Evolutionary conservation across 129 eudicot genomes (phyloP), one percentile per base, ranked within the genome.

Genomic region (Ambrosia artemisiifolia): DNA sequence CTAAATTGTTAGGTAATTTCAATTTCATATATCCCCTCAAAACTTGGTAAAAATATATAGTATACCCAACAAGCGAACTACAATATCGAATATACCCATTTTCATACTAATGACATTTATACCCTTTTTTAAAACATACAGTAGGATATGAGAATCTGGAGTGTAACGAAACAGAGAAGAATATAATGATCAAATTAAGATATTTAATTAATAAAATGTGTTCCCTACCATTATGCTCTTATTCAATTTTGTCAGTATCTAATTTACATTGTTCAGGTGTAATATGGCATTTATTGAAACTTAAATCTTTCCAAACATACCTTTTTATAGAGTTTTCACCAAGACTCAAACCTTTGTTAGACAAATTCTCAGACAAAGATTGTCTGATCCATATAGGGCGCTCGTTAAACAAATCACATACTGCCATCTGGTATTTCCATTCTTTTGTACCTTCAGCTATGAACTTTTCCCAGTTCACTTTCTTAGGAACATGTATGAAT

Each of bases 361-460:
- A 76, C 79, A 94, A 88, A 35, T 81, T 86, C 65, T 87, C 98
- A 70, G 79, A 65, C 20, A 90, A 59, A 53, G 96, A 85, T 30
- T 79, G 46, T 79, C 81, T 87, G 50, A 83, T 78, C 98, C 98
- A 90, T 82, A 94, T 69, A 56, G 96, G 91, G n/a, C 85, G 91
- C 76, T 94, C 93, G 7, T 94, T 91, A 79, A 94, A 90, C 85
- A 86, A 61, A 38, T 89, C 76, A 75, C 87, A 94, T 44, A 94
- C 88, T 43, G 85, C 86, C 83, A 62, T 88, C 70, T 87, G 97
- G 86, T 79, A 83, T 38, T 77, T 71, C 93, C 95, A 90, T 66
- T 80, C 93, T 30, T 90, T 85, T 44, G 96, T 83, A 44, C 80
- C 80, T 72, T 79, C 43, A 17, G 83, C 85, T 79, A 94, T 81